Conservation (phyloP, 768 basidiomycete genomes). For the Pleurotus giganteus region DNA sequence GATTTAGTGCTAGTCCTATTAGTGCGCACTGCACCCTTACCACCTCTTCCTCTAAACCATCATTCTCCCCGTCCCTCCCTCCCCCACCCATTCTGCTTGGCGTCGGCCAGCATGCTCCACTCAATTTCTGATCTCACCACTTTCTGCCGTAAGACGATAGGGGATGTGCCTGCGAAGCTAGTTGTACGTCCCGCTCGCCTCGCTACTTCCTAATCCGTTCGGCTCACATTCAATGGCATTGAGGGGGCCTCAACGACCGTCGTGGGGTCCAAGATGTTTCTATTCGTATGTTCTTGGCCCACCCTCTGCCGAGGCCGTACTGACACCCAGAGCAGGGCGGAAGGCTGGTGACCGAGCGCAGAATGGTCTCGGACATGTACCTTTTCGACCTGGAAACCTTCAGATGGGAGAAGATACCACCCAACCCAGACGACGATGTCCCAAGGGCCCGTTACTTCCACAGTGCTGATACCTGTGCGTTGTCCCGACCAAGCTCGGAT, state of each 20-base stretch:
- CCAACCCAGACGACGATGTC: slow-evolving; percentile 61
- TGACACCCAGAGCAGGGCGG: slow-evolving; percentile 58
- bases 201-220: slow-evolving; percentile 6
- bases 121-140: slow-evolving; percentile 91
- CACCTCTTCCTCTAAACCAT: background rate
- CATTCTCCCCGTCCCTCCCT: background rate
- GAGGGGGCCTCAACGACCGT: slow-evolving; percentile 92
- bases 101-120: slow-evolving; percentile 44
- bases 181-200: slow-evolving; percentile 55
- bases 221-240: slow-evolving; percentile 2
- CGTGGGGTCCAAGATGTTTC: slow-evolving; percentile 82
- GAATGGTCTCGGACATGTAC: slow-evolving; percentile 91
- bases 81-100: background rate
- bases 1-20: no score
- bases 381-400: slow-evolving; percentile 82
- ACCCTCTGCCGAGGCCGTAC: background rate
- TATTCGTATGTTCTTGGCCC: slow-evolving; percentile 63
- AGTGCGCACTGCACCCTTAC: background rate
- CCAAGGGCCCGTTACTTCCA: slow-evolving; percentile 94
- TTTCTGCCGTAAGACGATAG: slow-evolving; percentile 76
- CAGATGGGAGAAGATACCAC: slow-evolving; percentile 70
- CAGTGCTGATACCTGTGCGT: slow-evolving; percentile 79
- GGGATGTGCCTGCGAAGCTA: slow-evolving; percentile 85
- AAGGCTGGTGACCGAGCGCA: slow-evolving; percentile 78
- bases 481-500: background rate